These are phyloP conservation scores for Suhomyces chickasaworum DNA, from an alignment of 1,139 yeast genomes.

Conservation along the genomic window DNA sequence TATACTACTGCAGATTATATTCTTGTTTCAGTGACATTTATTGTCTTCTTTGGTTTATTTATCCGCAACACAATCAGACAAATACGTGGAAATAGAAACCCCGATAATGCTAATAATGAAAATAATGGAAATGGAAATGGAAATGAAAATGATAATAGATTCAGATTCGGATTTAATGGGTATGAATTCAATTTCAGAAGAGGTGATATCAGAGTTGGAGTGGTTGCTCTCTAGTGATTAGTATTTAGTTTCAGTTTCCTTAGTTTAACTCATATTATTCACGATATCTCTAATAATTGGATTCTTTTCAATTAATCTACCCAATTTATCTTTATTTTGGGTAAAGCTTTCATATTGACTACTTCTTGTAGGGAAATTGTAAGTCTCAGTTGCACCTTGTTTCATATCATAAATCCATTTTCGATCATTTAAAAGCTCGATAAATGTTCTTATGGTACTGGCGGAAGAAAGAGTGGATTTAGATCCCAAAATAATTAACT, in stretches of 20 bases:
- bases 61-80: conserved; percentile 33
- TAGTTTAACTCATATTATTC: conserved; percentile 15
- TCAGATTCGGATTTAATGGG: conserved; percentile 19
- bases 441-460: conserved; percentile 60
- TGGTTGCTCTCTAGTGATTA: conserved; percentile 34
- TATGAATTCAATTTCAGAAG: conserved; percentile 28
- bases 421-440: conserved; percentile 57
- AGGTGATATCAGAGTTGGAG: conserved; percentile 41
- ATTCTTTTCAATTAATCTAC: conserved; percentile 21
- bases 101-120: background rate
- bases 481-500: conserved; percentile 82
- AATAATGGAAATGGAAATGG: conserved; percentile 8
- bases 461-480: conserved; percentile 59
- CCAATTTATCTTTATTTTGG: conserved; percentile 12
- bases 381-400: conserved; percentile 39
- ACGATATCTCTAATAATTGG: conserved; percentile 31
- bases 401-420: conserved; percentile 70
- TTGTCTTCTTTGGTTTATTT: conserved; percentile 33
- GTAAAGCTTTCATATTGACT: conserved; percentile 2
- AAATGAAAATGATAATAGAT: conserved; percentile 12
- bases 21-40: conserved; percentile 32
- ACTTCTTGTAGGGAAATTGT: conserved; percentile 22
- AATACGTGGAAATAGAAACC: conserved; percentile 27
- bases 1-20: conserved; percentile 39
- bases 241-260: too few relatives aligned